Percentiles rank a stretch among this genome's conserved stretches.
Evolutionary conservation across 148 eudicot genomes (phyloP).

Genomic region (Polygonum aviculare): DNA sequence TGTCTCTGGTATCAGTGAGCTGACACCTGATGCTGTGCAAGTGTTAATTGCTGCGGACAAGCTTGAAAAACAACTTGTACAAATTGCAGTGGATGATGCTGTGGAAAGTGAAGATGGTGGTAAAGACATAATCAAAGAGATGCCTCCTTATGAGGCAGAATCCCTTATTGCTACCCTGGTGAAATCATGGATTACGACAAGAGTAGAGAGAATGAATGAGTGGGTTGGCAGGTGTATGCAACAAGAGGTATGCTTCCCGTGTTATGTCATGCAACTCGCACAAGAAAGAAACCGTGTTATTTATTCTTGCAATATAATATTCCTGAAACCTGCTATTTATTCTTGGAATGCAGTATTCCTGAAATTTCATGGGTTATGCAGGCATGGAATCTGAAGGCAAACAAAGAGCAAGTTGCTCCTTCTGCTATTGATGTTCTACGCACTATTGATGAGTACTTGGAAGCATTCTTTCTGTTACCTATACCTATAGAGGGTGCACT

Average conservation of each 20-base stretch:
- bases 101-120: slow-evolving; percentile 98
- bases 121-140: slow-evolving; percentile 75
- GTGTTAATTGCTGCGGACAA: slow-evolving; percentile 83
- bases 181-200: slow-evolving; percentile 75
- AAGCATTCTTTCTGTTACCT: slow-evolving; percentile 90
- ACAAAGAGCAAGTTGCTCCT: slow-evolving; percentile 74
- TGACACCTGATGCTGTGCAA: slow-evolving; percentile 86
- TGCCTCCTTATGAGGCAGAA: slow-evolving; percentile 85
- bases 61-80: slow-evolving; percentile 82
- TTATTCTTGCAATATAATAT: neutral
- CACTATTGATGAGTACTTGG: slow-evolving; percentile 66
- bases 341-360: neutral
- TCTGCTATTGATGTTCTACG: slow-evolving; percentile 82
- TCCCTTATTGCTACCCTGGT: slow-evolving; percentile 60
- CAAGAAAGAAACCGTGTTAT: neutral
- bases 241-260: slow-evolving; percentile 58
- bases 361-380: slow-evolving; percentile 12
- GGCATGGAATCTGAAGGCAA: slow-evolving; percentile 80
- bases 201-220: slow-evolving; percentile 66
- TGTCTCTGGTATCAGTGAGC: slow-evolving; percentile 57
- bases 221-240: slow-evolving; percentile 72
- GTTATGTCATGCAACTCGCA: neutral
- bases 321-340: neutral
- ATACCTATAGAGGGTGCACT: slow-evolving; percentile 67
- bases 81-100: slow-evolving; percentile 86